Evolutionary conservation across 768 basidiomycete genomes (phyloP).

Genomic region (Erythrobasidium yunnanense): DNA sequence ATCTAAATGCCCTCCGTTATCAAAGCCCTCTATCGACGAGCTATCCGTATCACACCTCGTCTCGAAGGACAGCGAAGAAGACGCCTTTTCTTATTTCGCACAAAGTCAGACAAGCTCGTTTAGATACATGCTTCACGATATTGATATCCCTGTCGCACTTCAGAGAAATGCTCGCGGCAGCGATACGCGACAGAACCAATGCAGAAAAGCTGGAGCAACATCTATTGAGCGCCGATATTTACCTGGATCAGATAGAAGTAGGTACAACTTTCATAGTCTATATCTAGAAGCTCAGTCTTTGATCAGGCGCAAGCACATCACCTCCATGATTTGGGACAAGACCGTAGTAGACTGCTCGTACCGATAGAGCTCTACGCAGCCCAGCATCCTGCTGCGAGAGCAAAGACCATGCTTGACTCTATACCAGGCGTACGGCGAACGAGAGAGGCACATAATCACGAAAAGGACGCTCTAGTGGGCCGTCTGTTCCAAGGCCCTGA

Average conservation of each 20-base stretch:
- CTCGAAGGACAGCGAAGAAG: slow-evolving; percentile 20
- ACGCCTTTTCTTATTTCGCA: slow-evolving; percentile 9
- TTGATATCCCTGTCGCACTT: no score
- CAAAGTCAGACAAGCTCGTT: background rate
- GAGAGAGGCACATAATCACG: slow-evolving; percentile 1
- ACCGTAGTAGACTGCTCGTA: background rate
- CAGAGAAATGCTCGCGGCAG: slow-evolving; percentile 9
- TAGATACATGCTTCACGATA: no score
- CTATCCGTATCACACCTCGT: background rate
- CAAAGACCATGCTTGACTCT: slow-evolving; percentile 1
- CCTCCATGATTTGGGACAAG: background rate
- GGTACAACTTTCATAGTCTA: no score
- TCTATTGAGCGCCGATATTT: slow-evolving; percentile 1
- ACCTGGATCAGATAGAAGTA: slow-evolving; percentile 17
- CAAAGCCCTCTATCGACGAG: slow-evolving; percentile 8
- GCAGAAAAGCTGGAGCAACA: background rate
- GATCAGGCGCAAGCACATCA: slow-evolving; percentile 11
- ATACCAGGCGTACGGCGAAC: background rate
- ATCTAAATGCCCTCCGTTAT: background rate
- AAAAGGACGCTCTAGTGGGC: background rate
- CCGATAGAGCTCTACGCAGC: slow-evolving; percentile 4
- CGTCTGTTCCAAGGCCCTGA: slow-evolving; percentile 21
- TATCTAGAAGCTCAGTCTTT: no score
- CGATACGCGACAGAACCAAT: background rate
- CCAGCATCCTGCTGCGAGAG: background rate